Base-by-base conservation (phyloP, 139 green algal species). In the Chlamydomonas asymmetrica region DNA sequence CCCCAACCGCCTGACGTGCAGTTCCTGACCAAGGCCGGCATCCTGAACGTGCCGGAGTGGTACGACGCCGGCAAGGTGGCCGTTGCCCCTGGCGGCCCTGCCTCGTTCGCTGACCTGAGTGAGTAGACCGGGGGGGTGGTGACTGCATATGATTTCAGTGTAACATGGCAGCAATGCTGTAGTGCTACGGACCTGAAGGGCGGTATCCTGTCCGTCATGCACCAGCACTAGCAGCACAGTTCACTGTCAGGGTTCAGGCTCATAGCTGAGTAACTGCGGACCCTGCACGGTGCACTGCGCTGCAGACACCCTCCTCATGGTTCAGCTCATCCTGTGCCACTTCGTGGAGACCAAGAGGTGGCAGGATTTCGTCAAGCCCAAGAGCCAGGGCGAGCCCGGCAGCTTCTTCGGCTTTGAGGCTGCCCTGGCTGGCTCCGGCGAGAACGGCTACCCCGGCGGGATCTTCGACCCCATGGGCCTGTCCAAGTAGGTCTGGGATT, bases 271-370 rank as follows among this genome's bases (percentile, higher is more conserved):
- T n/a, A n/a, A n/a, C n/a, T n/a, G n/a, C n/a, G n/a, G n/a, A n/a
- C n/a, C n/a, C n/a, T n/a, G n/a, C n/a, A n/a, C n/a, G n/a, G n/a
- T n/a, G n/a, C 45, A 10, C 13, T 52, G 45, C 45, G 45, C 18
- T 40, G 39, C 78, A 85, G 79, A 48, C 69, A 38, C 84, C 25
- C 80, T 96, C 73, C 65, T 96, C 16, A 83, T 83, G 38, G 80
- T 92, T 32, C 78, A 93, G 85, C 54, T 96, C 29, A 88, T 94
- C 82, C 69, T 95, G 66, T 89, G 80, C 78, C 85, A 89, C 83
- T 97, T 93, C 76, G 92, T 94, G 65, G 93, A 97, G 91, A 80
- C 78, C 63, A 95, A 96, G 88, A 84, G 93, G 59, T 91, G 83
- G 86, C 50, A 90, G 84, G 92, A 97, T 86, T 90, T 97, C 73